A percentile compares a stretch with the other conserved stretches of the same genome.
These are phyloP conservation scores for Penicillium sp. DNA, from an alignment of 2,329 filamentous ascomycete species.

Conservation along the genomic window DNA sequence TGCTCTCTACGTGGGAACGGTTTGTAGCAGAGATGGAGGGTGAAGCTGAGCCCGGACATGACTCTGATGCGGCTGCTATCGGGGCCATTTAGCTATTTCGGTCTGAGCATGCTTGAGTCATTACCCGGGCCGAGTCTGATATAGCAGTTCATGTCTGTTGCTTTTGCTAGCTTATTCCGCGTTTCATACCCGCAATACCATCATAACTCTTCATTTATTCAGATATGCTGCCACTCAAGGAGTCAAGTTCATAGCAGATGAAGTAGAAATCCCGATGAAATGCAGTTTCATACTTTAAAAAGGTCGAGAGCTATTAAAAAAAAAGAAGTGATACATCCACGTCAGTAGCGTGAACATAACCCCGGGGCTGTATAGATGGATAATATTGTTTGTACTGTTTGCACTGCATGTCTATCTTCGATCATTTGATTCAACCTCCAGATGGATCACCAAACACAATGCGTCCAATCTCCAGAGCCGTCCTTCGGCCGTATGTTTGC, in stretches of 20 bases:
- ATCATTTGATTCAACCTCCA: slow-evolving; percentile 15
- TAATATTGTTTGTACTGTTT: slow-evolving; percentile 26
- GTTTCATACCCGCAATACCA: slow-evolving; percentile 25
- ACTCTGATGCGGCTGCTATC: slow-evolving; percentile 23
- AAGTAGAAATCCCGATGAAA: background rate
- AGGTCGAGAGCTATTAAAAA: background rate
- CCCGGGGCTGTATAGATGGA: background rate
- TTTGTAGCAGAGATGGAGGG: slow-evolving; percentile 88
- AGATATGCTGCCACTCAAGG: background rate
- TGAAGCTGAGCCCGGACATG: slow-evolving; percentile 43
- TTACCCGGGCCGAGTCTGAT: slow-evolving; percentile 4
- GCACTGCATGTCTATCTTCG: slow-evolving; percentile 17
- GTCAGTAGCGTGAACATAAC: background rate
- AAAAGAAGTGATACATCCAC: background rate
- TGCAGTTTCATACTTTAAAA: background rate
- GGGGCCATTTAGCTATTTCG: slow-evolving; percentile 14
- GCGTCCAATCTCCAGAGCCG: slow-evolving; percentile 34
- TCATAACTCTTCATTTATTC: slow-evolving; percentile 2
- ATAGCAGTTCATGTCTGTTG: slow-evolving; percentile 18
- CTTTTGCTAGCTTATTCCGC: slow-evolving; percentile 18
- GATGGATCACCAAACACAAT: slow-evolving; percentile 27
- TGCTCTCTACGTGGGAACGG: slow-evolving; percentile 80
- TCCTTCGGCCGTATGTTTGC: slow-evolving; percentile 43
- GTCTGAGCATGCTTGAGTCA: slow-evolving; percentile 1
- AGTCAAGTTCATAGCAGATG: no score